A percentile compares a stretch with the other conserved stretches of the same genome.
Conservation (phyloP, 208 protist species). For the Crithidia fasciculata region DNA sequence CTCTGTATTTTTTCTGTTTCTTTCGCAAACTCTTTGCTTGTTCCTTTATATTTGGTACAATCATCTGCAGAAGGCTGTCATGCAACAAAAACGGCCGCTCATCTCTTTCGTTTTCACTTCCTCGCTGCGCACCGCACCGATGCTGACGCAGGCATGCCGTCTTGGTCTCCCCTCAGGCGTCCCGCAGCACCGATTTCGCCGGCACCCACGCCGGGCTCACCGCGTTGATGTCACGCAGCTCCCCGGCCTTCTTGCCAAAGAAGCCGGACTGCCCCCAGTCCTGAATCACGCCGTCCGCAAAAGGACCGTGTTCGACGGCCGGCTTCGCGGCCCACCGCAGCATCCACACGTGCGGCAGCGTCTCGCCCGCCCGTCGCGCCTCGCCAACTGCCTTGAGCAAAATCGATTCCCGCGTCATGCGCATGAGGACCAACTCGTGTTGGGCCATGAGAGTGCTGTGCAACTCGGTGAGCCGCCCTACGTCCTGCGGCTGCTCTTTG, state of each 20-base stretch:
- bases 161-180: neutral
- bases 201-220: constrained; percentile 17
- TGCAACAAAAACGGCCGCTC: too few species aligned
- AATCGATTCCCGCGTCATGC: constrained; percentile 41
- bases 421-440: constrained; percentile 46
- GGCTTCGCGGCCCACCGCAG: constrained; percentile 39
- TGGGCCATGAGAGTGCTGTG: constrained; percentile 33
- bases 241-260: constrained; percentile 39
- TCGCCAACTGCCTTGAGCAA: constrained; percentile 37
- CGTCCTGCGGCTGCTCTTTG: constrained; percentile 4
- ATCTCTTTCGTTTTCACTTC: too few species aligned
- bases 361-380: constrained; percentile 10
- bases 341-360: constrained; percentile 36
- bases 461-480: constrained; percentile 32
- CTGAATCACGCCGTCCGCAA: constrained; percentile 25
- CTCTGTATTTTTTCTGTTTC: too few species aligned
- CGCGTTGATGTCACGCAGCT: constrained; percentile 38
- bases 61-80: too few species aligned
- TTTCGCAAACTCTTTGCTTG: too few species aligned
- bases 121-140: too few species aligned
- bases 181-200: constrained; percentile 5
- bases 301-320: constrained; percentile 35
- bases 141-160: too few species aligned
- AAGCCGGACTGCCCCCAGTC: constrained; percentile 42
- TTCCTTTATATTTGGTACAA: too few species aligned